phyloP scores from a whole-genome alignment of 148 eudicot species.

The Tetragonia tetragonoides region DNA sequence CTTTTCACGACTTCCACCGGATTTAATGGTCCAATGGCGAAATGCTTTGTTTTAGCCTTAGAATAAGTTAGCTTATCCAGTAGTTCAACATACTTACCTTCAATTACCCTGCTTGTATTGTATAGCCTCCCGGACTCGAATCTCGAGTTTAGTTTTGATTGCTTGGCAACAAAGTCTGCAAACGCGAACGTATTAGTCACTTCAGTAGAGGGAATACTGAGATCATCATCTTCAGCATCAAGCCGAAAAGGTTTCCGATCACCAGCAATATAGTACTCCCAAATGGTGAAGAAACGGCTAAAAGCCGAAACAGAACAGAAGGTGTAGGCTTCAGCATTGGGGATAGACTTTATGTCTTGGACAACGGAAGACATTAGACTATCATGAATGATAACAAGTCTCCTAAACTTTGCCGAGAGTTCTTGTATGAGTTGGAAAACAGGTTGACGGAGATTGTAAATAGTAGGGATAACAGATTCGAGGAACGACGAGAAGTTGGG shows the following conservation, averaged over 20 bases:
- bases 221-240: background rate
- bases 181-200: constrained; percentile 16
- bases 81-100: constrained; percentile 24
- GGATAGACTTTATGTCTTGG: background rate
- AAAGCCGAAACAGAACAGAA: background rate
- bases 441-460: background rate
- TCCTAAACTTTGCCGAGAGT: background rate
- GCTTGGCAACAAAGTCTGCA: background rate
- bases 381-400: background rate
- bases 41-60: background rate
- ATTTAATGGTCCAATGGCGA: background rate
- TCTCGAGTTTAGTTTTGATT: background rate
- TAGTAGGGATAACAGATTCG: background rate
- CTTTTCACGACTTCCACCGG: background rate
- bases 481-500: background rate
- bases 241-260: constrained; percentile 3
- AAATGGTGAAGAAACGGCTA: background rate
- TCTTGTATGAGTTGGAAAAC: background rate
- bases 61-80: background rate
- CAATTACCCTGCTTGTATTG: constrained; percentile 24
- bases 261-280: background rate
- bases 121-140: constrained; percentile 17
- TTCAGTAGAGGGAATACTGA: constrained; percentile 8
- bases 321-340: constrained; percentile 3
- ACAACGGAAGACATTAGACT: background rate